phyloP scores from a whole-genome alignment of 75 land plant species.

The Adiantum capillusveneris region DNA sequence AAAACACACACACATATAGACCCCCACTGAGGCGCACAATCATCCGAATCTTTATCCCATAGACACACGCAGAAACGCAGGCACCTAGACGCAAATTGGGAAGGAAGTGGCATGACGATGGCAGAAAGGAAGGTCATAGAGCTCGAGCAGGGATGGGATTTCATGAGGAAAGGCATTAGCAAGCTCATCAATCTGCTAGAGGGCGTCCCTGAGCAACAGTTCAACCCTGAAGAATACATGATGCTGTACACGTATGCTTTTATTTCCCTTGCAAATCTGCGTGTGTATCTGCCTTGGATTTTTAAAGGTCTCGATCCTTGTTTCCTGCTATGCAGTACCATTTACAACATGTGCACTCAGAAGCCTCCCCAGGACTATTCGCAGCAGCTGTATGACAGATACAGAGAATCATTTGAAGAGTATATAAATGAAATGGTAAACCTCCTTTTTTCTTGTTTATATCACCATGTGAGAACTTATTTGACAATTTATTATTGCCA shows the following conservation, averaged over 20 bases:
- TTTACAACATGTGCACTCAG: constrained; percentile 84
- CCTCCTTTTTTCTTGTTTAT: not conserved
- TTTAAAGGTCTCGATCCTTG: too few relatives aligned
- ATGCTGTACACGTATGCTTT: constrained; percentile 89
- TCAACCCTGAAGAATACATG: constrained; percentile 88
- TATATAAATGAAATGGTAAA: constrained; percentile 52
- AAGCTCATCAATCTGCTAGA: constrained; percentile 86
- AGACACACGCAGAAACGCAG: too few relatives aligned
- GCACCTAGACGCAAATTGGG: too few relatives aligned
- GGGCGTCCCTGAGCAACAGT: constrained; percentile 67
- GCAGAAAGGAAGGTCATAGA: constrained; percentile 74
- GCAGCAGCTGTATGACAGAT: constrained; percentile 75
- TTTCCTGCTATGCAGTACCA: constrained; percentile 31
- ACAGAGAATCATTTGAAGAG: constrained; percentile 57
- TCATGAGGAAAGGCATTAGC: constrained; percentile 84
- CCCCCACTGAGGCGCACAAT: too few relatives aligned
- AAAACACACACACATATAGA: too few relatives aligned
- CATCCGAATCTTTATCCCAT: too few relatives aligned
- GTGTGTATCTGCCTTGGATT: too few relatives aligned
- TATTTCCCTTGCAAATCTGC: too few relatives aligned
- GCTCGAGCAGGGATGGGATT: constrained; percentile 89
- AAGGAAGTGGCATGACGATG: constrained; percentile 13
- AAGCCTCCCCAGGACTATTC: constrained; percentile 82
- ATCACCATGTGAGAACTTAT: too few relatives aligned
- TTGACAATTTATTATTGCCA: constrained; percentile 1